phyloP scores from a whole-genome alignment of 2,329 filamentous ascomycete genomes.

The Thielaviopsis musarum region DNA sequence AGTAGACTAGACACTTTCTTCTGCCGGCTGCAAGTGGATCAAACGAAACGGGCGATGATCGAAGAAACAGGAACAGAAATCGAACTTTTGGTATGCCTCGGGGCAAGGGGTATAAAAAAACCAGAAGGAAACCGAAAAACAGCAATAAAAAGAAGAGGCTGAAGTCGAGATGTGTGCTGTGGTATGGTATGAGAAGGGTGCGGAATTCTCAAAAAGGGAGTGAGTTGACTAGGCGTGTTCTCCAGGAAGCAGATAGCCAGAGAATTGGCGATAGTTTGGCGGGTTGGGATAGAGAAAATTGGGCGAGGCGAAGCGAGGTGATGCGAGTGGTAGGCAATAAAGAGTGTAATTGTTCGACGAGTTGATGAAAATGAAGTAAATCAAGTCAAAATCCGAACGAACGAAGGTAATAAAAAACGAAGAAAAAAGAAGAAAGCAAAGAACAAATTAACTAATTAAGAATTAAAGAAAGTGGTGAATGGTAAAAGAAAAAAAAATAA shows the following conservation, averaged over 20 bases:
- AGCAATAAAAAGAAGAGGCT: neutral
- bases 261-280: too few species aligned
- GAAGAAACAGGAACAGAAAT: too few species aligned
- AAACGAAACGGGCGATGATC: too few species aligned
- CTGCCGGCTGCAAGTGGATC: too few species aligned
- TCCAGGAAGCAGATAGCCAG: too few species aligned
- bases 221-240: neutral
- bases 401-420: neutral
- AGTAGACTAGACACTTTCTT: too few species aligned
- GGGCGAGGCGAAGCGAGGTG: slow-evolving; percentile 9
- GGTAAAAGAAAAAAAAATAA: slow-evolving; percentile 5
- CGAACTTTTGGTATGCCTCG: slow-evolving; percentile 6
- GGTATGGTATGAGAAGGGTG: too few species aligned
- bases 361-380: slow-evolving; percentile 17
- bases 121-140: neutral
- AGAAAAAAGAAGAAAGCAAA: slow-evolving; percentile 4
- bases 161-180: neutral
- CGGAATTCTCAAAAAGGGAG: neutral
- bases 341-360: slow-evolving; percentile 23
- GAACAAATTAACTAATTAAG: slow-evolving; percentile 10
- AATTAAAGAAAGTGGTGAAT: slow-evolving; percentile 12
- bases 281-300: slow-evolving; percentile 11
- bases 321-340: slow-evolving; percentile 13
- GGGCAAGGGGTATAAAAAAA: slow-evolving; percentile 9
- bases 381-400: slow-evolving; percentile 5